Evolutionary conservation across 352 stramenopile genomes (phyloP), one percentile per base, ranked within the genome.

Genomic region (Pythium insidiosum): DNA sequence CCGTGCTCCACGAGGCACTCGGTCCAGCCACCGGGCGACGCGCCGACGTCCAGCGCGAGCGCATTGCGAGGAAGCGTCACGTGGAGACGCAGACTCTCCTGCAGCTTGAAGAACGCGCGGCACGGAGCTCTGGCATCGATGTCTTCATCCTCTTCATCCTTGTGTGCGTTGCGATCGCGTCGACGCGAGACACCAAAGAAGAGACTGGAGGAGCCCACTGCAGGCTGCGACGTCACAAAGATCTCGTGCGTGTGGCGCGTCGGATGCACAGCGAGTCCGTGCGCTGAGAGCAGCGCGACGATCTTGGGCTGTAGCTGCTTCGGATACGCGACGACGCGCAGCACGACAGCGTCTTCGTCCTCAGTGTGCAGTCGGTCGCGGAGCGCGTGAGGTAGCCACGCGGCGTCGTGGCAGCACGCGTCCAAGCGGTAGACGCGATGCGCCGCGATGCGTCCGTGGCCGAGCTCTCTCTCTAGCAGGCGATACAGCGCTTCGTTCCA

Each of bases 21-120:
- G 6, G 70, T 83, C 70, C 70, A 83, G 13, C 67, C 70, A 15
- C 70, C 66, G 6, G 70, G 70, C 1, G 70, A 77, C 9, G 70
- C 67, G 4, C 67, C 70, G 33, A 83, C 59, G 45, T 83, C 67
- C 16, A 83, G 43, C 19, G 65, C 67, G 13, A 57, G 65, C 20
- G 58, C 56, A 4, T 48, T 55, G 19, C 21, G 15, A 5, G 15
- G 25, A 1, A 77, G 29, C 3, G 38, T 10, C 6, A 72, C 47
- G 41, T 68, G 31, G 28, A 62, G 39, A n/a, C 18, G 36, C 10
- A 79, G 44, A 43, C 53, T 60, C 53, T 83, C 70, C 18, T 68
- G 31, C 42, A 83, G 54, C 52, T 83, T 80, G 54, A 73, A 78
- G 40, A 69, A 80, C 3, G 70, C 70, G 2, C 67, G 62, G 36